These are phyloP conservation scores for Bryum argenteum DNA, from an alignment of 225 moss, liverwort and hornwort genomes.

Conservation along the genomic window DNA sequence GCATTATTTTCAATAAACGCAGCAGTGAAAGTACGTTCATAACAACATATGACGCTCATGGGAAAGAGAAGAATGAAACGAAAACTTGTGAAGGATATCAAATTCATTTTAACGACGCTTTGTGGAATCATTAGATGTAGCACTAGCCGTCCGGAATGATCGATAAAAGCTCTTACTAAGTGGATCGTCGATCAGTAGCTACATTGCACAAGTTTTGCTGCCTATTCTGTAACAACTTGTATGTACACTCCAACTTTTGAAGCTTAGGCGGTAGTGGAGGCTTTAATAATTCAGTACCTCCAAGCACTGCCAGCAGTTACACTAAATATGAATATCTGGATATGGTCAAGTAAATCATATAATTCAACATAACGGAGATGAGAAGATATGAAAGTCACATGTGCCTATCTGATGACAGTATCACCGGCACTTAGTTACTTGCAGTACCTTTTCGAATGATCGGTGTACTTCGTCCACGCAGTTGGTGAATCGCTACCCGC, in stretches of 20 bases:
- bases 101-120: too few species aligned
- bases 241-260: not conserved
- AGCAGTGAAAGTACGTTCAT: too few species aligned
- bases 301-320: not conserved
- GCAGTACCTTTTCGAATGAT: not conserved
- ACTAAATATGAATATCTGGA: not conserved
- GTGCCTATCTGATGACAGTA: not conserved
- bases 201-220: not conserved
- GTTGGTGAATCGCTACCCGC: not conserved
- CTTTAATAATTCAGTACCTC: not conserved
- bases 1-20: too few species aligned
- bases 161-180: too few species aligned
- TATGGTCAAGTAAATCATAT: not conserved
- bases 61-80: too few species aligned
- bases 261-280: not conserved
- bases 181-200: too few species aligned
- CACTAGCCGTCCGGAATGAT: too few species aligned
- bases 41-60: too few species aligned
- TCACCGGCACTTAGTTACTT: not conserved
- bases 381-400: not conserved
- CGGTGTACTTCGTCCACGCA: not conserved
- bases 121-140: too few species aligned
- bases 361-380: not conserved
- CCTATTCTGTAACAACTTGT: not conserved
- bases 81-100: too few species aligned